Evolutionary conservation across 345 rosid genomes (phyloP), one percentile per base, ranked within the genome.

Genomic region (Aquilaria malaccensis): DNA sequence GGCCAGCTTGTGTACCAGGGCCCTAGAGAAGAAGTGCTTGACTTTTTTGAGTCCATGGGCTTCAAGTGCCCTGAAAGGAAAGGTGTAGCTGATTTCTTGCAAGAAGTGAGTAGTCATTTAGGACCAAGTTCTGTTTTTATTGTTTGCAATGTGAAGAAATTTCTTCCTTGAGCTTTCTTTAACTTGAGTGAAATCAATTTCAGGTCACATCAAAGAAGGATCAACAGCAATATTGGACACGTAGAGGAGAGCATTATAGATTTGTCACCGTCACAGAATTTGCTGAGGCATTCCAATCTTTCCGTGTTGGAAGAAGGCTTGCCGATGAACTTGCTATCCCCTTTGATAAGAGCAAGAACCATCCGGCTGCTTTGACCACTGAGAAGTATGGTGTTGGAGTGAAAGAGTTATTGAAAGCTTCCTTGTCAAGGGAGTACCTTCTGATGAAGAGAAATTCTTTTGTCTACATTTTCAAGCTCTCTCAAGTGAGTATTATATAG

Each of bases 201-300:
- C 63, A 90, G 97, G 96, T 91, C 68, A 88, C 93, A 50, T 91
- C 93, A 2, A 80, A 7, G 70, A 87, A 87, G 67, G 93, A 91
- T 78, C 96, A 87, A 61, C 52, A 61, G 72, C 93, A 83, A 76
- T 87, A 90, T 52, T 90, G 97, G 96, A 54, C 70, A 29, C 59
- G 65, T 10, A 76, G 54, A 61, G 79, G 82, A 12, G 78, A 74
- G 63, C 82, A 87, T 57, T 84, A 91, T 64, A 72, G 71, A 37
- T 91, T 79, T 69, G 73, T 88, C 33, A 70, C 74, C 7, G 93
- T 77, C 58, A 53, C 73, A 13, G 86, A 88, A 66, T 91, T 91
- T 52, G 74, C 79, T 2, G 86, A 80, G 67, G 94, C 96, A 43
- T 91, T 83, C 68, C 82, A 76, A 15, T 76, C 82, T 11, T 81